phyloP scores from a whole-genome alignment of 345 rosid genomes.

The Syzygium grande region DNA sequence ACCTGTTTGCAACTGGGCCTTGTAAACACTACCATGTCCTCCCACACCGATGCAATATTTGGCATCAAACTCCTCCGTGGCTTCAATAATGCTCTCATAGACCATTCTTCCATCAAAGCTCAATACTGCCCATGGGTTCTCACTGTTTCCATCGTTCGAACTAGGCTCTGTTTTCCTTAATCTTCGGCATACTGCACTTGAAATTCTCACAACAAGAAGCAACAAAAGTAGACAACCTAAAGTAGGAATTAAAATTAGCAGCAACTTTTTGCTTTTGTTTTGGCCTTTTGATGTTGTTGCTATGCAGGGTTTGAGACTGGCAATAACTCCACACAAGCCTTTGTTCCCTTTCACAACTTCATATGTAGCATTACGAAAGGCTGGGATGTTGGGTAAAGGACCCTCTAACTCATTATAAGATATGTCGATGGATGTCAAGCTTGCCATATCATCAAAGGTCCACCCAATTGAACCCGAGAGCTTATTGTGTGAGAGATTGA shows the following conservation, averaged over 20 bases:
- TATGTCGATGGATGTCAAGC: slow-evolving; percentile 7
- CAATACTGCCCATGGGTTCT: background rate
- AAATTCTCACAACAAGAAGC: background rate
- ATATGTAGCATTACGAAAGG: slow-evolving; percentile 3
- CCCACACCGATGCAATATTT: background rate
- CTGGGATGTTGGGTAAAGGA: slow-evolving; percentile 10
- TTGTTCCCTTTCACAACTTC: background rate
- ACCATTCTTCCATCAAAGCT: slow-evolving; percentile 1
- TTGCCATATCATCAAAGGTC: background rate
- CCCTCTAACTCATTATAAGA: slow-evolving; percentile 15
- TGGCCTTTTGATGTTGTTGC: background rate
- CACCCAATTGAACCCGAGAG: slow-evolving; percentile 12
- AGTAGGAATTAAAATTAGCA: background rate
- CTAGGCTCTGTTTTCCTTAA: background rate
- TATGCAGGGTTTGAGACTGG: background rate
- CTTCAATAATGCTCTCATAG: slow-evolving; percentile 8
- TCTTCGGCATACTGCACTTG: background rate
- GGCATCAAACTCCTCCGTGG: slow-evolving; percentile 4
- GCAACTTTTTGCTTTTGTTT: background rate
- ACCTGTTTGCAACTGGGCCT: background rate
- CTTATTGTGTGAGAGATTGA: background rate
- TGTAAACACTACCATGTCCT: background rate
- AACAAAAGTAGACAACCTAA: background rate
- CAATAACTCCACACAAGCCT: slow-evolving; percentile 10
- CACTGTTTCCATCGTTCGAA: background rate